Base-by-base conservation (phyloP, 257 asterid genomes). In the Scutellaria galericulata region DNA sequence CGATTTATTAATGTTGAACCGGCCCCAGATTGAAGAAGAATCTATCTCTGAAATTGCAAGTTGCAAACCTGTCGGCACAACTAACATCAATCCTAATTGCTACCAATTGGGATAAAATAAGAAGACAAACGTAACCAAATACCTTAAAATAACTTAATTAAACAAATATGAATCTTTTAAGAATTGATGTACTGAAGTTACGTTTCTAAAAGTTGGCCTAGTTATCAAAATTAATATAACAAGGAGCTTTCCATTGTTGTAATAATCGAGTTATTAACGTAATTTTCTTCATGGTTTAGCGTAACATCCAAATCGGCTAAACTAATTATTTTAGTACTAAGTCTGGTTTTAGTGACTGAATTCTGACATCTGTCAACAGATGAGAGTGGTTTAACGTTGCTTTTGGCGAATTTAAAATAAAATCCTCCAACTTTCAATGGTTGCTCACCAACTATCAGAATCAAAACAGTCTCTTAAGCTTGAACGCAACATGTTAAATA, bases 401-500 rank as follows among this genome's bases (percentile, higher is more conserved):
- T 64, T 57, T 64, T 58, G 7, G 50, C 62, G 18, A 44, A 54
- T 71, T 61, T 10, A 15, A 8, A 7, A 20, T 8, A 10, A 46
- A 12, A 27, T 46, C 66, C 47, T 44, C 22, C 35, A 54, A 44
- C 22, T 64, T 78, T 78, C 86, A 82, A 78, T 31, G 84, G 84
- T 77, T 70, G 86, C 76, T 82, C 76, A 82, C 74, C 82, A 51
- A 79, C 86, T 61, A 72, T 75, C 70, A 66, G 6, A 51, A 62
- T 62, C 53, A 31, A 24, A 24, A 70, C 52, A 46, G 15, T 66
- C 24, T 35, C 69, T 66, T 41, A 44, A 18, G 58, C 20, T 57
- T 57, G 58, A 63, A 31, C 68, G 64, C 68, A 71, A 71, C 57
- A 55, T 51, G 12, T 70, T 41, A 31, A 50, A 75, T 31, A 4